These are phyloP conservation scores for Clitopilus hobsonii DNA, from an alignment of 768 basidiomycete species.

Conservation along the genomic window DNA sequence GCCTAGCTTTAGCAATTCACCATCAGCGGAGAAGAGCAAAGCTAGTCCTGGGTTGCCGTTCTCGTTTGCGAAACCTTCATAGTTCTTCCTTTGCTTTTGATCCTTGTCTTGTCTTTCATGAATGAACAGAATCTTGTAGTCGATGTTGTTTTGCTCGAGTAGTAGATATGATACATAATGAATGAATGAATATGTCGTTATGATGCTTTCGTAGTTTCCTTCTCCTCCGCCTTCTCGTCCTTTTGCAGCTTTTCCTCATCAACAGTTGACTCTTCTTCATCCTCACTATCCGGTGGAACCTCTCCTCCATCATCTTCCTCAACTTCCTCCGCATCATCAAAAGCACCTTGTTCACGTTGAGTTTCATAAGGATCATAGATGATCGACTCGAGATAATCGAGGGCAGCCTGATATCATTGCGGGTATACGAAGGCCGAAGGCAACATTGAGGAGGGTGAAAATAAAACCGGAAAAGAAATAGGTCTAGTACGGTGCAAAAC, in stretches of 20 bases:
- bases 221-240: not conserved
- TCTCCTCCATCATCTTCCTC: not conserved
- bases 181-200: too few relatives aligned
- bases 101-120: too few relatives aligned
- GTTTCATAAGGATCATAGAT: slow-evolving; percentile 48
- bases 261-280: not conserved
- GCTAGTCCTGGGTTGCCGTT: not conserved
- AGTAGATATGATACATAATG: too few relatives aligned
- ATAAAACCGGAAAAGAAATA: slow-evolving; percentile 17
- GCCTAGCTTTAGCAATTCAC: slow-evolving; percentile 31
- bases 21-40: not conserved
- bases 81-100: too few relatives aligned
- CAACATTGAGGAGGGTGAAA: too few relatives aligned
- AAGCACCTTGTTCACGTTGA: not conserved
- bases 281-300: not conserved
- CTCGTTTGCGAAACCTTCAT: not conserved
- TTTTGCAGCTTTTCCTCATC: not conserved
- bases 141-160: too few relatives aligned
- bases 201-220: too few relatives aligned
- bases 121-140: too few relatives aligned
- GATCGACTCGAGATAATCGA: slow-evolving; percentile 80
- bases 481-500: slow-evolving; percentile 84
- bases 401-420: slow-evolving; percentile 58
- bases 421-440: not conserved
- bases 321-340: not conserved